Percentiles rank a stretch among this genome's conserved stretches.
Conservation (phyloP, 768 basidiomycete species). For the Suillus subluteus region DNA sequence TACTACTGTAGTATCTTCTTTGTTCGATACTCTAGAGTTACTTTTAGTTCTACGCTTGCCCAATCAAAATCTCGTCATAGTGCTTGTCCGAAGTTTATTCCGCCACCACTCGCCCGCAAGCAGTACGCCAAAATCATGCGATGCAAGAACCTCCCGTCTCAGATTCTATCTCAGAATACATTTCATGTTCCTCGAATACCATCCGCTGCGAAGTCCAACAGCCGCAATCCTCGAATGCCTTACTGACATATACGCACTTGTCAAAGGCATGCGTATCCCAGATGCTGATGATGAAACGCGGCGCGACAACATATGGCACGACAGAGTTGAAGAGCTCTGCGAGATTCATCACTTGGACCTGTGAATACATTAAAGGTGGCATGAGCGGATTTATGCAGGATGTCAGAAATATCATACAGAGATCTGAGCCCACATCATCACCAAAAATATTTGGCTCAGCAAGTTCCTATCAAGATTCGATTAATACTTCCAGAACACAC, state of each 20-base stretch:
- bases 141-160: not conserved
- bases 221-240: not conserved
- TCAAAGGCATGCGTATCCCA: slow-evolving; percentile 1
- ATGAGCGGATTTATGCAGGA: not conserved
- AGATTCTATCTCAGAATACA: not conserved
- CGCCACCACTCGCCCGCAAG: not conserved
- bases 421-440: not conserved
- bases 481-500: not conserved
- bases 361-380: not conserved
- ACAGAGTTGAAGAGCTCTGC: not conserved
- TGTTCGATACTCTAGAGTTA: not conserved
- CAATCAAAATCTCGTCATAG: not conserved
- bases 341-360: not conserved
- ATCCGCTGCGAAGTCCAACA: not conserved
- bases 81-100: not conserved
- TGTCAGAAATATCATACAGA: not conserved
- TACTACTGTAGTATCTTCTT: not conserved
- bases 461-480: not conserved
- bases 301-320: not conserved
- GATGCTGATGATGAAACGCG: slow-evolving; percentile 4
- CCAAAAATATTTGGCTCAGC: slow-evolving; percentile 1
- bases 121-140: not conserved
- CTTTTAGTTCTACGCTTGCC: not conserved
- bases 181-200: not conserved
- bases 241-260: not conserved